phyloP scores from a whole-genome alignment of 2,329 filamentous ascomycete genomes.

The Rhexocercosporidium sp. region DNA sequence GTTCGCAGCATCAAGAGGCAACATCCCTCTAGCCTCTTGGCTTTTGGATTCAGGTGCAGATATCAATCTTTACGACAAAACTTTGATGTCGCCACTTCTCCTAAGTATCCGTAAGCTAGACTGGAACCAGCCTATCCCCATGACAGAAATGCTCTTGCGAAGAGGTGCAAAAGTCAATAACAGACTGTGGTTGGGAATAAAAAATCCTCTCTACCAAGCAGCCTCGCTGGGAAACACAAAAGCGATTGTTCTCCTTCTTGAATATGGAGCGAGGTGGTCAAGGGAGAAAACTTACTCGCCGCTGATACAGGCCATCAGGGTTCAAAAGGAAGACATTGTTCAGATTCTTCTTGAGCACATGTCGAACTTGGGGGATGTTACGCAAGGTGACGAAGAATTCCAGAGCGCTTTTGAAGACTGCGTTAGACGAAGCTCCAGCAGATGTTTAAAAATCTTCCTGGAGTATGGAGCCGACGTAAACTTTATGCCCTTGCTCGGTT shows the following conservation, averaged over 20 bases:
- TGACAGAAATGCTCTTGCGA: background rate
- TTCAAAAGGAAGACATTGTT: background rate
- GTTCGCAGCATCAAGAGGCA: background rate
- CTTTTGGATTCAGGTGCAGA: background rate
- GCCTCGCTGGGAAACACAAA: background rate
- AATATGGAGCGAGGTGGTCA: background rate
- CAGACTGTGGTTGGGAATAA: background rate
- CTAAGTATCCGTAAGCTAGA: background rate
- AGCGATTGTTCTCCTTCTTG: background rate
- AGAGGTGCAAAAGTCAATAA: background rate
- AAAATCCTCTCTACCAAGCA: background rate
- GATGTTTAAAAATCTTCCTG: background rate
- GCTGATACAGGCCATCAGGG: background rate
- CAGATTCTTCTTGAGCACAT: background rate
- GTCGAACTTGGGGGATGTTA: background rate
- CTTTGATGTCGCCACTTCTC: background rate
- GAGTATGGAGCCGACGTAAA: background rate
- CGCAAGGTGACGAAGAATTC: background rate
- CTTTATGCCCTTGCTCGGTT: background rate
- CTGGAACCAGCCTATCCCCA: no score
- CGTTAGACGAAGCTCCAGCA: background rate
- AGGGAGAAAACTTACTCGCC: background rate
- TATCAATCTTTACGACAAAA: background rate
- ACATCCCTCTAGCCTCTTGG: background rate
- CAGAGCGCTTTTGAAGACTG: background rate